Percentiles rank a stretch among this genome's conserved stretches.
Conservation (phyloP, 176 grass and related monocot species). For the Oryza longistaminata region DNA sequence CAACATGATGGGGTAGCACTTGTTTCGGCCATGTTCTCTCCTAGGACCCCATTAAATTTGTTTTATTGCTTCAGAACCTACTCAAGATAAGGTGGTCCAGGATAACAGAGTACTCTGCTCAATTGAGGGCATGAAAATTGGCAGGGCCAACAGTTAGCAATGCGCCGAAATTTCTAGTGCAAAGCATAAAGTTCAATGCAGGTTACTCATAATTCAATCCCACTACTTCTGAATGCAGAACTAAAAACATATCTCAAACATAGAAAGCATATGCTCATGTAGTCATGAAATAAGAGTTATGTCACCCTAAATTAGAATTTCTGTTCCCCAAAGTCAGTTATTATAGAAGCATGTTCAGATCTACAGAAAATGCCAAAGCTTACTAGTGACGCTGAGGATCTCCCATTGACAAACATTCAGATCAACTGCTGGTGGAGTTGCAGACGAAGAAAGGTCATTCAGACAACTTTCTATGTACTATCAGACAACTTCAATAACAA, state of each 20-base stretch:
- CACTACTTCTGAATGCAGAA: not conserved
- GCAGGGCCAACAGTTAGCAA: not conserved
- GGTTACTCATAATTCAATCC: not conserved
- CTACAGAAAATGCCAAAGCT: not conserved
- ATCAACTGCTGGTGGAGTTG: not conserved
- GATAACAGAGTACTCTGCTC: not conserved
- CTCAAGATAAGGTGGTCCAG: slow-evolving; percentile 1
- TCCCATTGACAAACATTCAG: not conserved
- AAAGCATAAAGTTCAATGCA: not conserved
- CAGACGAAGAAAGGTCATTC: not conserved
- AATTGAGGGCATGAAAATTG: not conserved
- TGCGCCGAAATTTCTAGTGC: not conserved
- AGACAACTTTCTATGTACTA: not conserved
- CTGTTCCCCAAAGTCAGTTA: not conserved
- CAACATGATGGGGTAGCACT: not conserved
- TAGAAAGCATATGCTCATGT: not conserved
- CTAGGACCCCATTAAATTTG: slow-evolving; percentile 10
- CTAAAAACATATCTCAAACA: not conserved
- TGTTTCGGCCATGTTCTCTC: slow-evolving; percentile 24
- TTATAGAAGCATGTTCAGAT: not conserved
- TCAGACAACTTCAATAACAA: not conserved
- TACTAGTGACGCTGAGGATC: not conserved
- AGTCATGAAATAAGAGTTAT: not conserved
- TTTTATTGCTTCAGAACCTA: not conserved
- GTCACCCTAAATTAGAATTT: not conserved